Conservation (phyloP, 1,284 basidiomycete species). For the Irpex rosettiformis region DNA sequence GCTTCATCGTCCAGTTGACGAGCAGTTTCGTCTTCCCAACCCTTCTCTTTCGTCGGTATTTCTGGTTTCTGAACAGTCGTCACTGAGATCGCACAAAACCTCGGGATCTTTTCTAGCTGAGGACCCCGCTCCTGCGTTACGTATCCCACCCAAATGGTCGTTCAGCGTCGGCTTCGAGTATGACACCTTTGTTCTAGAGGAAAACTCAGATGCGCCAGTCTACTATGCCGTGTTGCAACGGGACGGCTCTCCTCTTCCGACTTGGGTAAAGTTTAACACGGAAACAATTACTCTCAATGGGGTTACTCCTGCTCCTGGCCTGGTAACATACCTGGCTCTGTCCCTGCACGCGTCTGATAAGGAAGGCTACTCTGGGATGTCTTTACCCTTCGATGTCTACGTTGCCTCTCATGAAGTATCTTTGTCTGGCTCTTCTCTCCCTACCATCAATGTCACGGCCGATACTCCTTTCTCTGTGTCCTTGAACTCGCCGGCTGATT, state of each 20-base stretch:
- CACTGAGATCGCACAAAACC: conserved; percentile 30
- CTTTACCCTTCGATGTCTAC: conserved; percentile 52
- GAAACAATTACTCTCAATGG: conserved; percentile 76
- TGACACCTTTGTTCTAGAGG: conserved; percentile 55
- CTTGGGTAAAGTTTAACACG: conserved; percentile 75
- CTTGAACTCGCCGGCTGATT: conserved; percentile 57
- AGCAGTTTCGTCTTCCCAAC: conserved; percentile 59
- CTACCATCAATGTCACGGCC: conserved; percentile 66
- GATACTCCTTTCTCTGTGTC: conserved; percentile 52
- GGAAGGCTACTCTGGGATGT: conserved; percentile 55
- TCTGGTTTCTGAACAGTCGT: conserved; percentile 50
- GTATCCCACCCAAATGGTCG: conserved; percentile 83
- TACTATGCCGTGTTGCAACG: conserved; percentile 66
- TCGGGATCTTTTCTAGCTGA: conserved; percentile 9
- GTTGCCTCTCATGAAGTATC: conserved; percentile 66
- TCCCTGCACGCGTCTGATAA: conserved; percentile 63
- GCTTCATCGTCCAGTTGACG: conserved; percentile 50
- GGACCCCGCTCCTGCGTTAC: conserved; percentile 55
- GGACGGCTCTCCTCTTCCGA: conserved; percentile 69
- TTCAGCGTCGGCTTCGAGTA: conserved; percentile 86
- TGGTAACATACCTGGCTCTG: conserved; percentile 38
- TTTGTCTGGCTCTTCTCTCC: conserved; percentile 39
- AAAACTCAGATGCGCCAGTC: conserved; percentile 36
- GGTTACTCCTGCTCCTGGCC: conserved; percentile 54
- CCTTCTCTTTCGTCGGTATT: conserved; percentile 70